Conservation (phyloP, 2,329 filamentous ascomycete genomes). For the Spiromastix sp. region DNA sequence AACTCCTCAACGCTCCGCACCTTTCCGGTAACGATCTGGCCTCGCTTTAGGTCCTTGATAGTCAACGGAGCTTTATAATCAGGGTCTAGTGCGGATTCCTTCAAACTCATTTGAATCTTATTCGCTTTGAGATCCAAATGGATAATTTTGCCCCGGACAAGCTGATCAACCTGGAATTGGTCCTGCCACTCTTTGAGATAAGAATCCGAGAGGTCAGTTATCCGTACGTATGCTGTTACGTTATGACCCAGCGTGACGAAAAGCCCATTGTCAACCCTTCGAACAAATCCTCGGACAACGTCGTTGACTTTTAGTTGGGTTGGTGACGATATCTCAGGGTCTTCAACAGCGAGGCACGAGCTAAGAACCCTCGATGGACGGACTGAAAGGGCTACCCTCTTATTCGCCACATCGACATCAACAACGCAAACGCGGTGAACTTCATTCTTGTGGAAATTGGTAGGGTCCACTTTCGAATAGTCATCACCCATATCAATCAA, state of each 20-base stretch:
- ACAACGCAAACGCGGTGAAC: slow-evolving; percentile 80
- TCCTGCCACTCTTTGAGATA: slow-evolving; percentile 96
- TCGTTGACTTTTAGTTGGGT: slow-evolving; percentile 67
- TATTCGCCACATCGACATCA: slow-evolving; percentile 70
- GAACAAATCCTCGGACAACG: slow-evolving; percentile 82
- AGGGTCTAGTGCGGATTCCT: slow-evolving; percentile 70
- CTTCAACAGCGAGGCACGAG: slow-evolving; percentile 69
- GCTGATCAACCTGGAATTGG: slow-evolving; percentile 74
- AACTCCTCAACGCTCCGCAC: slow-evolving; percentile 91
- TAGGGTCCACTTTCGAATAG: slow-evolving; percentile 68
- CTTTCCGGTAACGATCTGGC: slow-evolving; percentile 78
- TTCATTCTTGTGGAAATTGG: slow-evolving; percentile 70
- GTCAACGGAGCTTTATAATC: slow-evolving; percentile 64
- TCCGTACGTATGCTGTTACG: slow-evolving; percentile 71
- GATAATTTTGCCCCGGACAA: slow-evolving; percentile 79
- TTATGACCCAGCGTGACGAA: slow-evolving; percentile 76
- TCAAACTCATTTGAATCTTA: slow-evolving; percentile 77
- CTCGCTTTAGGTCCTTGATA: slow-evolving; percentile 65
- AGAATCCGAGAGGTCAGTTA: slow-evolving; percentile 79
- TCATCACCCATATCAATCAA: slow-evolving; percentile 79
- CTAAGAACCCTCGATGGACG: slow-evolving; percentile 83
- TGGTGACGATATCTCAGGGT: slow-evolving; percentile 63
- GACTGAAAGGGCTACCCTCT: slow-evolving; percentile 69
- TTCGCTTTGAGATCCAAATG: slow-evolving; percentile 57
- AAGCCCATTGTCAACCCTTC: slow-evolving; percentile 81